Base-by-base conservation (phyloP, 2,329 filamentous ascomycete species). In the Penicillium sp. region DNA sequence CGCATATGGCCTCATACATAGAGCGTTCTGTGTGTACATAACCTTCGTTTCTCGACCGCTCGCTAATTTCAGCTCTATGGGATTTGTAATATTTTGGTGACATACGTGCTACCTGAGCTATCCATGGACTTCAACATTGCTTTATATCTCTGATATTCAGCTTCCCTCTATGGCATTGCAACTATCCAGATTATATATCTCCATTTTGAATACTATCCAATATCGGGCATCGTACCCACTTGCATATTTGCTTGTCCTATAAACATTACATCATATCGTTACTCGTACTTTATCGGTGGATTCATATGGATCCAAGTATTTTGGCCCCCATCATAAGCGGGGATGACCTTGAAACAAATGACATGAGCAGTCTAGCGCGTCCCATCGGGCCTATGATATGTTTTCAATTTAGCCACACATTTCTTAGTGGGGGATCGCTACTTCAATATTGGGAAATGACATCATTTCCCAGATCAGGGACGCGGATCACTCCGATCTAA, bases 1-100 rank as follows among this genome's bases (percentile, higher is more conserved):
- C 62, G 63, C 57, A 65, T 60, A 46, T 57, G 63, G 57, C 52
- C 50, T 49, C 59, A 55, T 60, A 63, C 62, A 67, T 66, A 67
- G 65, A 67, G 65, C 62, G 64, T 65, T 66, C 56, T 37, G 50
- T 53, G 52, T 65, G 65, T 66, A 65, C 56, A 67, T 67, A 66
- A 48, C 56, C 51, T 59, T 54, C 56, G 37, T 57, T 58, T 59
- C 52, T 59, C 54, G 46, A 54, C 53, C 37, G 16, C 39, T 58
- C 51, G 43, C 55, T 52, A 52, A 42, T 35, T 49, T 49, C 47
- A 48, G 52, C 55, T 55, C 47, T 48, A 37, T 52, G 35, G 56
- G 54, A 57, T 48, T 57, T 54, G 45, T 59, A 43, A 53, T 54
- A 54, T 21, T 16, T 49, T 39, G 16, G 47, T 16, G 19, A 33